Base-by-base conservation (phyloP, 2,329 filamentous ascomycete species). In the Verticillium isaacii region DNA sequence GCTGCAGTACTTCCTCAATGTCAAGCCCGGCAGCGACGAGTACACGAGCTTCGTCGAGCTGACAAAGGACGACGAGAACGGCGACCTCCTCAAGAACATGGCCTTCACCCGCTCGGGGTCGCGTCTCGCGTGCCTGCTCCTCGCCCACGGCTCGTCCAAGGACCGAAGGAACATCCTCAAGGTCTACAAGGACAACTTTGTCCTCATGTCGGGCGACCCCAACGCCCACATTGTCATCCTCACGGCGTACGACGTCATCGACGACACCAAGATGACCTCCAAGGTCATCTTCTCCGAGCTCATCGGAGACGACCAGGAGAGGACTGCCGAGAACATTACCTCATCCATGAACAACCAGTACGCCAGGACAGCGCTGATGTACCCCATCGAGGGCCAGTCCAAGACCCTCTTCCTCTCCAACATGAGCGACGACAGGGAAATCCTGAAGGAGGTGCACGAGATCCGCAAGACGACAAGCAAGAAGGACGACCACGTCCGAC, bases 31-130 rank as follows among this genome's bases (percentile, higher is more conserved):
- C 3, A 91, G 88, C 55, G 87, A 91, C 62, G 94, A 98, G 73
- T 88, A 92, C 52, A 90, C 82, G 36, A 93, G 96, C 69, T 97
- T 97, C 71, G 78, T 96, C 62, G 93, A 98, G 75, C 83, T 96
- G 67, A 81, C 99, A 71, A 96, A 96, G 78, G 91, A 91, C 50
- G 94, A 99, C 67, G 92, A 97, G 71, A 89, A 90, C 62, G 93
- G 92, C 57, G 93, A 98, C 73, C 77, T 97, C 65, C 83, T 95
- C 66, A 96, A 97, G 81, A 98, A 98, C 74, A 85, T 99, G 79
- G 93, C 93, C 7, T 99, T 99, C 77, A 99, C 95, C 54, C 90
- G 89, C 73, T 92, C 92, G 9, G 95, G 95, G 6, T 88, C 93
- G 56, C 85, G 91, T 39, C 82, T 99, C 14, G 89, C 93, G 61